A percentile compares a stretch with the other conserved stretches of the same genome.
phyloP scores from a whole-genome alignment of 140 eudicot species.

The Anethum foeniculum region DNA sequence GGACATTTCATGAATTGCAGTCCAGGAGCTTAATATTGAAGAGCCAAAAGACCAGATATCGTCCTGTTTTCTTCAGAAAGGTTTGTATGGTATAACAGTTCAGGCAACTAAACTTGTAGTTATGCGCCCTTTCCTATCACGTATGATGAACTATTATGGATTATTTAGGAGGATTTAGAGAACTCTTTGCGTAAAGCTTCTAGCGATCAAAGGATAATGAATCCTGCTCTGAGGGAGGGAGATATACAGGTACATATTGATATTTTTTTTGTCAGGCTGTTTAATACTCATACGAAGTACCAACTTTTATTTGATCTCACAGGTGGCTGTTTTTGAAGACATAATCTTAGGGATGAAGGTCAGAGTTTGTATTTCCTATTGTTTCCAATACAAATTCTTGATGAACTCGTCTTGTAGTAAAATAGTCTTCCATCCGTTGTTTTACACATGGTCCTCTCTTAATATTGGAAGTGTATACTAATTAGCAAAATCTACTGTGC shows the following conservation, averaged over 20 bases:
- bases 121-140: background rate
- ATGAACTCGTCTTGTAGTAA: background rate
- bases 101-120: background rate
- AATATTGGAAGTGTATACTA: constrained; percentile 1
- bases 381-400: background rate
- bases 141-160: background rate
- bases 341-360: constrained; percentile 89
- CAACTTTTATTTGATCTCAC: constrained; percentile 11
- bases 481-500: constrained; percentile 23
- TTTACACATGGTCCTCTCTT: background rate
- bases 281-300: background rate
- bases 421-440: background rate
- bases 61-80: constrained; percentile 93
- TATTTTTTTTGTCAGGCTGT: background rate
- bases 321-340: constrained; percentile 88
- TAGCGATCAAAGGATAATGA: constrained; percentile 36
- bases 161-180: constrained; percentile 78
- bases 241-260: constrained; percentile 55
- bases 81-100: constrained; percentile 26
- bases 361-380: background rate
- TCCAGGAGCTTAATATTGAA: constrained; percentile 67
- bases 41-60: constrained; percentile 55
- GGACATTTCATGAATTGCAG: constrained; percentile 27
- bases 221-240: constrained; percentile 55
- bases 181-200: constrained; percentile 65